Base-by-base conservation (phyloP, 1,284 basidiomycete species). In the Dichomitus squalens region DNA sequence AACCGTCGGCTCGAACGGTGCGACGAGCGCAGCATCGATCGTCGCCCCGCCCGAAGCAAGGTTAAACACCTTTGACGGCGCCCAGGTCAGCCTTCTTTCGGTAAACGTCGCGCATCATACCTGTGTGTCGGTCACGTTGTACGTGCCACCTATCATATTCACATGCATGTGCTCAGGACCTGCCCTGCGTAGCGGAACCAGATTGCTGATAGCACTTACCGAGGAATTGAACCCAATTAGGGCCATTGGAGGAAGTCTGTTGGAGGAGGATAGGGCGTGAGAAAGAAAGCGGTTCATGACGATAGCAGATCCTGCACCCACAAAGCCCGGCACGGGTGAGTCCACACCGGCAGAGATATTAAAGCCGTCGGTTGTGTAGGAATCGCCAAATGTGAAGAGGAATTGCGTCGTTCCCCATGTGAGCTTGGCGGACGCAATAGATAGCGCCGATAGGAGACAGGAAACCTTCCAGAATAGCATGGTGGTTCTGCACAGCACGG, bases 21-120 rank as follows among this genome's bases (percentile, higher is more conserved):
- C 74, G 16, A 87, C 84, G 14, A 86, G 73, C 12, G 78, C 78
- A n/a, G 78, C 69, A 65, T 87, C 85, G 55, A 86, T 85, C 20
- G 84, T 87, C 23, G 85, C 85, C 34, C 85, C 84, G 33, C 83
- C 81, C 23, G 75, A 84, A 4, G 82, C 86, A 14, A 86, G 71
- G 66, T 87, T 78, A 70, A 84, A 85, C 16, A 82, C 76, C 83
- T 85, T 57, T 43, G 7, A 44, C 39, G 49, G 39, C 27, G 39
- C 43, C 25, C 52, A 48, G 55, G 46, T 54, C 33, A 47, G 40
- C n/a, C 53, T 49, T 55, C 39, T 34, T 33, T 36, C 33, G 53
- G 39, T 23, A 41, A 44, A 35, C 18, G 44, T 36, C 21, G 23
- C 14, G 46, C 12, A 31, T 23, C 58, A 36, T 47, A 82, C 81